Conservation (phyloP, 2,329 filamentous ascomycete species). For the Curvularia sp. region DNA sequence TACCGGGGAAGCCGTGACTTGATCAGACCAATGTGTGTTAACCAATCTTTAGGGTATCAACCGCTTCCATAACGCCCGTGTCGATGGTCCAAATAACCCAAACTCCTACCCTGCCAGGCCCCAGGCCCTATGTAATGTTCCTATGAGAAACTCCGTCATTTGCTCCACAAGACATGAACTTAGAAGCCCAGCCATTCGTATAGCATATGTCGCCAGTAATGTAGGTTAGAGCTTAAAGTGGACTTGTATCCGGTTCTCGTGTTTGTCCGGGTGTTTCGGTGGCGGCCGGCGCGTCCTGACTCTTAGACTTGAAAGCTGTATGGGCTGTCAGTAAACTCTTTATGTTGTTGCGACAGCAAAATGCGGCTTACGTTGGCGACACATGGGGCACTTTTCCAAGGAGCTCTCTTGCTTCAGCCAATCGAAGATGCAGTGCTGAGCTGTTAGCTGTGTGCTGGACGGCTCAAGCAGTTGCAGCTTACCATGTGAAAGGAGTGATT, state of each 20-base stretch:
- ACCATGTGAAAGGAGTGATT: constrained; percentile 99
- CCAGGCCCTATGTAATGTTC: neutral
- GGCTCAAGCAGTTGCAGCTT: constrained; percentile 13
- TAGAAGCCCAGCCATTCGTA: neutral
- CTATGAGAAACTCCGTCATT: neutral
- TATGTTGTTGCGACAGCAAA: neutral
- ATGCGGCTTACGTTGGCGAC: constrained; percentile 76
- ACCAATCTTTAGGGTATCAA: constrained; percentile 35
- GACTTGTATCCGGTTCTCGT: constrained; percentile 34
- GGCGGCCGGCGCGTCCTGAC: constrained; percentile 39
- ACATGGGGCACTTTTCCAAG: constrained; percentile 97
- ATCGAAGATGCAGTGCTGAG: constrained; percentile 88
- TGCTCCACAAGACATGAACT: neutral
- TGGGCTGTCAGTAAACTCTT: constrained; percentile 21
- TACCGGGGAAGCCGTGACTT: neutral
- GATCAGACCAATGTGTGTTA: constrained; percentile 3
- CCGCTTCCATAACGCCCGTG: constrained; percentile 26
- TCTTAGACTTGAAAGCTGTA: constrained; percentile 51
- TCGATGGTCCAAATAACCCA: constrained; percentile 4
- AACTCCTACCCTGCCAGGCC: neutral
- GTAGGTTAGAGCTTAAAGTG: constrained; percentile 6
- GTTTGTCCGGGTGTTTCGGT: constrained; percentile 20
- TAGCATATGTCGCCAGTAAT: neutral
- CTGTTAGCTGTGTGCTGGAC: constrained; percentile 16
- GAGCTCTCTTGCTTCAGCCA: constrained; percentile 97